Conservation (phyloP, 345 rosid species). For the Eucalyptus tenuipes region DNA sequence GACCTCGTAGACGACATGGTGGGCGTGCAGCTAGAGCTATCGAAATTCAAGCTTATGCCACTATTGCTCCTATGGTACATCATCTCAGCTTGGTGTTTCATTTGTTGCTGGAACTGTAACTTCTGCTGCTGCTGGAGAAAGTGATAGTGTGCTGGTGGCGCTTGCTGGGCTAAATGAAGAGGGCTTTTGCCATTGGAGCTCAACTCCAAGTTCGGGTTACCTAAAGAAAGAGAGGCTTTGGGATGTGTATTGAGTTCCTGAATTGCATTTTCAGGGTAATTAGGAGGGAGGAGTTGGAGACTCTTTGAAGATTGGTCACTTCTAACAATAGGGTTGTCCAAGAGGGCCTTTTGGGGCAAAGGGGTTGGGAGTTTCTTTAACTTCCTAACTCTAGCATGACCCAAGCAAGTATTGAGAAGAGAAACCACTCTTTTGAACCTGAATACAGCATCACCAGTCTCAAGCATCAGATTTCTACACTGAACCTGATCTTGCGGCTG, state of each 20-base stretch:
- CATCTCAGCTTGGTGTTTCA: slow-evolving; percentile 70
- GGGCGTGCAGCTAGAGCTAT: slow-evolving; percentile 70
- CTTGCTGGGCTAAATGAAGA: slow-evolving; percentile 31
- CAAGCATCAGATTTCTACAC: slow-evolving; percentile 42
- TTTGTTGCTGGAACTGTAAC: slow-evolving; percentile 38
- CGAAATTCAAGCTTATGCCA: slow-evolving; percentile 62
- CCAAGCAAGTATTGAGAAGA: slow-evolving; percentile 57
- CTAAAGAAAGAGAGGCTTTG: background rate
- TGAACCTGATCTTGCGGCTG: slow-evolving; percentile 56
- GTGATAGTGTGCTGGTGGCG: slow-evolving; percentile 20
- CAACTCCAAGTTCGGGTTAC: background rate
- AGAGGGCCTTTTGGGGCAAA: slow-evolving; percentile 37
- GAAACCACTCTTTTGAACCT: slow-evolving; percentile 78
- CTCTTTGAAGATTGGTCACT: slow-evolving; percentile 24
- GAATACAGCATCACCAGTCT: slow-evolving; percentile 78
- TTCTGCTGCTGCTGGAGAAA: slow-evolving; percentile 43
- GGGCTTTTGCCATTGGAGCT: slow-evolving; percentile 11
- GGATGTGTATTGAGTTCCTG: background rate
- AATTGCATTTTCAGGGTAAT: slow-evolving; percentile 11
- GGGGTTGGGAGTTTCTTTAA: slow-evolving; percentile 38
- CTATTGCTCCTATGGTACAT: slow-evolving; percentile 52
- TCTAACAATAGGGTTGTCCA: slow-evolving; percentile 35
- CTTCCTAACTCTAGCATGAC: slow-evolving; percentile 94
- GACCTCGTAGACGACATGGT: slow-evolving; percentile 65
- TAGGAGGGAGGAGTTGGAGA: slow-evolving; percentile 28